Base-by-base conservation (phyloP, 768 basidiomycete species). In the Termitomyces titanicus region DNA sequence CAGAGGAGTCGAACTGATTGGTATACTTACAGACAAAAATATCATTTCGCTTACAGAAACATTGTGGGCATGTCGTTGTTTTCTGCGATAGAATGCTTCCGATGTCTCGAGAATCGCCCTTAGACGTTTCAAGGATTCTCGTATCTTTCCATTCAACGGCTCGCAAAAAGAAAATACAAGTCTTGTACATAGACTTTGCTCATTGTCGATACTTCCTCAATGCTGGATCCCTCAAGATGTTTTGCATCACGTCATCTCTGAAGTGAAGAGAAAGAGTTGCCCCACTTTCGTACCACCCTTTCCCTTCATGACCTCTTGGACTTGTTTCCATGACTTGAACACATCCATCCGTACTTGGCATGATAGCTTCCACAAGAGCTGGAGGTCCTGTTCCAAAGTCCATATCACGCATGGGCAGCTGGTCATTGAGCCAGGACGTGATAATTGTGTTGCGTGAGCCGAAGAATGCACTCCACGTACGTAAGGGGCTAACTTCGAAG, bases 381-480 rank as follows among this genome's bases (percentile, higher is more conserved):
- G 72, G 68, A 44, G 46, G 20, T 5, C 68, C 67, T 11, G 46
- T 57, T 0, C 69, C 71, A 51, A 75, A 72, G 57, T 73, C 68
- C 9, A 73, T 57, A 37, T 69, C 68, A 35, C 72, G 68, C 49
- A 68, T 56, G 18, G 17, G 67, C 70, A 12, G 70, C 55, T 34
- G 4, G 12, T 51, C 39, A 20, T 64, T 46, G 47, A 71, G 54
- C 72, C 73, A 74, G 24, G 71, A 69, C 18, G 70, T 73, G 8
- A 71, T 63, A 20, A 74, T 67, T 9, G 62, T 58, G 45, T 74
- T 65, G 34, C 68, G 56, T 43, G 61, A 49, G 11, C 71, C 72
- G 29, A 74, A 55, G 59, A 72, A 76, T 35, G 64, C 70, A 34
- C 60, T 65, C 71, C 74, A 72, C 53, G 63, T 62, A 34, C 72